These are phyloP conservation scores for Chlorella sp. DNA, from an alignment of 139 green algal species.

Conservation along the genomic window DNA sequence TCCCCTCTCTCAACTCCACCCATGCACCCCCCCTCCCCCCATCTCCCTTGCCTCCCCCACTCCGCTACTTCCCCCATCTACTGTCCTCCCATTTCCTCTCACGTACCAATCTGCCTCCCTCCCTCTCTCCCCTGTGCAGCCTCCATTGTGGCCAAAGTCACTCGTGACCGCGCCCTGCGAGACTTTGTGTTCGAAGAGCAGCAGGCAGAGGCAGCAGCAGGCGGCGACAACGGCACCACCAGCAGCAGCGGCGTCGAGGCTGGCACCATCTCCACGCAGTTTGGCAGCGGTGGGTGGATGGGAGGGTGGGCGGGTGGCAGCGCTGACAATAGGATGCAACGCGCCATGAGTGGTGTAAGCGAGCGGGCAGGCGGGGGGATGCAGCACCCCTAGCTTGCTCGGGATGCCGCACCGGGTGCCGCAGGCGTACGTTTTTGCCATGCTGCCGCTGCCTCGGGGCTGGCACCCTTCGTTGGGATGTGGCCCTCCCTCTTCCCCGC, in stretches of 20 bases:
- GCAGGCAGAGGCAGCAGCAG: not conserved
- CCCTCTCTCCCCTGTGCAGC: constrained; percentile 54
- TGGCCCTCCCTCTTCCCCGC: too few relatives aligned
- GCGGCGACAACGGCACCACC: not conserved
- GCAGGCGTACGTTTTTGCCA: not conserved
- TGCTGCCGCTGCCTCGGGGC: not conserved
- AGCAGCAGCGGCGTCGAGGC: not conserved
- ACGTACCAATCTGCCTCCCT: not conserved
- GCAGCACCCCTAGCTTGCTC: too few relatives aligned
- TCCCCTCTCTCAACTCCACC: too few relatives aligned
- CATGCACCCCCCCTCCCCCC: not conserved
- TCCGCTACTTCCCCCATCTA: not conserved
- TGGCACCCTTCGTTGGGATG: too few relatives aligned
- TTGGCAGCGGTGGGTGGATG: constrained; percentile 21
- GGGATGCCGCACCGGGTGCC: too few relatives aligned
- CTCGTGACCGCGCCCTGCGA: constrained; percentile 47
- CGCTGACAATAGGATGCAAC: too few relatives aligned
- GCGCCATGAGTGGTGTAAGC: not conserved
- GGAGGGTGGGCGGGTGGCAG: not conserved
- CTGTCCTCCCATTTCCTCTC: not conserved
- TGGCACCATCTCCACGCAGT: constrained; percentile 69
- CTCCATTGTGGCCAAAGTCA: constrained; percentile 94
- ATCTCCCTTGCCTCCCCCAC: not conserved
- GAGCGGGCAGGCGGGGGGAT: not conserved
- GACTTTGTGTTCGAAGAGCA: constrained; percentile 29